Evolutionary conservation across 1,284 basidiomycete genomes (phyloP).

Genomic region (Irpex sp.): DNA sequence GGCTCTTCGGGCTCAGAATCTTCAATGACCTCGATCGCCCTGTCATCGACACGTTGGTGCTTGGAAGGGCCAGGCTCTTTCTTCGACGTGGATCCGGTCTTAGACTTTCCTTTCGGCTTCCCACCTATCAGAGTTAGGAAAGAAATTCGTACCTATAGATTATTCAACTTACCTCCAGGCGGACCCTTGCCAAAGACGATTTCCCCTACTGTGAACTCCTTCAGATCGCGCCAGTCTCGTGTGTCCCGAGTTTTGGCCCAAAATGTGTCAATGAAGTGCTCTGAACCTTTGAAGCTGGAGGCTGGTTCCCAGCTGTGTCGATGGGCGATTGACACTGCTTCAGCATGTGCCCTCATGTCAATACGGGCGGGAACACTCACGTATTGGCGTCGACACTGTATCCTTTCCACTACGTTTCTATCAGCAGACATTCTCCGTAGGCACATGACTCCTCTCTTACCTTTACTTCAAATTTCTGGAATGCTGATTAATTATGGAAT

Average conservation of each 20-base stretch:
- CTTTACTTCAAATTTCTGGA: conserved; percentile 59
- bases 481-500: background rate
- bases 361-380: conserved; percentile 37
- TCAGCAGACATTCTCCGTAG: background rate
- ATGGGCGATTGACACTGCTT: conserved; percentile 3
- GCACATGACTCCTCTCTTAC: conserved; percentile 30
- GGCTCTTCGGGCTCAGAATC: conserved; percentile 9
- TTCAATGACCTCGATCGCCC: conserved; percentile 20
- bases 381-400: conserved; percentile 61
- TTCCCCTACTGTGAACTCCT: conserved; percentile 52
- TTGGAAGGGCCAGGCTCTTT: conserved; percentile 4
- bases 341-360: background rate
- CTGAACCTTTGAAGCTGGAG: conserved; percentile 56
- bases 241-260: conserved; percentile 53
- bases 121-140: background rate
- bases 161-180: conserved; percentile 42
- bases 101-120: conserved; percentile 7
- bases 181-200: conserved; percentile 52
- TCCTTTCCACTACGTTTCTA: conserved; percentile 58
- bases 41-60: conserved; percentile 11
- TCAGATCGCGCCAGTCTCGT: conserved; percentile 46
- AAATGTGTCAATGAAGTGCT: conserved; percentile 54
- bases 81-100: background rate
- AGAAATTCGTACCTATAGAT: background rate
- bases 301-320: conserved; percentile 62